These are phyloP conservation scores for Debaryomyces fabryi DNA, from an alignment of 1,139 yeast species.

Conservation along the genomic window DNA sequence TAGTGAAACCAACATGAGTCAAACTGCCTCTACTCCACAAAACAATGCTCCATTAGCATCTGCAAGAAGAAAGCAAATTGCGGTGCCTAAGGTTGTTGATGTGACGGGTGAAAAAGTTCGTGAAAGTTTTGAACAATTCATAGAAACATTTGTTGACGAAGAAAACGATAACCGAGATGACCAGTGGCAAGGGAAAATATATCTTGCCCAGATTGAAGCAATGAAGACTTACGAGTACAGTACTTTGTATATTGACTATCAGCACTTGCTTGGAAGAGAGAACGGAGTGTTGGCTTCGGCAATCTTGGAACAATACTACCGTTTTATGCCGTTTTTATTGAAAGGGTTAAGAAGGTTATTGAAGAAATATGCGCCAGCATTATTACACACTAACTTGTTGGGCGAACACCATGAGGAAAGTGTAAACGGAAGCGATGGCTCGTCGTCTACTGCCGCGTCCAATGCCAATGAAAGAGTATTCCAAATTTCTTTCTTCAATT, in stretches of 20 bases:
- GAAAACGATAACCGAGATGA: conserved; percentile 36
- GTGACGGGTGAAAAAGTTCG: conserved; percentile 92
- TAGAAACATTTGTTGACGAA: conserved; percentile 62
- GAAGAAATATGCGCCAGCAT: conserved; percentile 73
- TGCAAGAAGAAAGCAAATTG: conserved; percentile 55
- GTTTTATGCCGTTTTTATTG: conserved; percentile 84
- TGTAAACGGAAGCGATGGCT: conserved; percentile 19
- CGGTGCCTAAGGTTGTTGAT: conserved; percentile 86
- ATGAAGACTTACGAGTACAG: conserved; percentile 76
- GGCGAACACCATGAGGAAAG: conserved; percentile 27
- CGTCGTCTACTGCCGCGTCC: conserved; percentile 28
- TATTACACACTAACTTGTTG: conserved; percentile 53
- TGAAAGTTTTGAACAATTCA: conserved; percentile 84
- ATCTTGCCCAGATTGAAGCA: conserved; percentile 78
- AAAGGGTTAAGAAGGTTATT: conserved; percentile 75
- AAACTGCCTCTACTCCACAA: conserved; percentile 23
- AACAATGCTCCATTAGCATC: conserved; percentile 24
- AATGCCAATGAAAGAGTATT: conserved; percentile 70
- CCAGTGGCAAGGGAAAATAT: conserved; percentile 57
- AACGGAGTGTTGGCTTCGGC: conserved; percentile 92
- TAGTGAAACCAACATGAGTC: conserved; percentile 24
- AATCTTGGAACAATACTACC: conserved; percentile 84
- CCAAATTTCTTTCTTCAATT: conserved; percentile 86
- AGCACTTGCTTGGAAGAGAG: conserved; percentile 73
- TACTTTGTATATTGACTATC: conserved; percentile 84